These are phyloP conservation scores for Schizosaccharomyces cryophilus DNA, from an alignment of 805 yeast genomes.

Conservation along the genomic window DNA sequence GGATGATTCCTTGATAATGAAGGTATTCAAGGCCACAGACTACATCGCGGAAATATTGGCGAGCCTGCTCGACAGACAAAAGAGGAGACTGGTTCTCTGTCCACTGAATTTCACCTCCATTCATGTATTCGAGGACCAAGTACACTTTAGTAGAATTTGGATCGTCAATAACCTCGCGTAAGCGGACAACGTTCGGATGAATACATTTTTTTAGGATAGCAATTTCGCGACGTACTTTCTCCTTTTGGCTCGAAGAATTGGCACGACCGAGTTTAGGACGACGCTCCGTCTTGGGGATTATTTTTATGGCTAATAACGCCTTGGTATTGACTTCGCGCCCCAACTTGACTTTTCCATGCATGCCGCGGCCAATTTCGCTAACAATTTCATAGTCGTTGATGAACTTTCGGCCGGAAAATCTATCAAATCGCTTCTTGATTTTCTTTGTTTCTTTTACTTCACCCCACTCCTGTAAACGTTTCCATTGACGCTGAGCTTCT, in stretches of 20 bases:
- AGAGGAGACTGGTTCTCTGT: conserved; percentile 27
- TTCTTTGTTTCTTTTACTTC: conserved; percentile 60
- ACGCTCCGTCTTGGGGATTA: conserved; percentile 47
- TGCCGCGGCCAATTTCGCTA: conserved; percentile 79
- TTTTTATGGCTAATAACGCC: conserved; percentile 65
- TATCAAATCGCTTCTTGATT: conserved; percentile 69
- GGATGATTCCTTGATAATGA: conserved; percentile 75
- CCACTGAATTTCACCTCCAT: conserved; percentile 83
- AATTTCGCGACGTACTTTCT: conserved; percentile 60
- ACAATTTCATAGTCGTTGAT: conserved; percentile 77
- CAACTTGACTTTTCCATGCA: conserved; percentile 91
- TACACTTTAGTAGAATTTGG: conserved; percentile 61
- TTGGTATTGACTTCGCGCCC: conserved; percentile 25
- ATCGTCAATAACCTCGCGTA: conserved; percentile 76
- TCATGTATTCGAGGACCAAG: conserved; percentile 69
- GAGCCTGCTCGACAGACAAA: conserved; percentile 38
- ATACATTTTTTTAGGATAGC: conserved; percentile 80
- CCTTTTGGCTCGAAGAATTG: conserved; percentile 29
- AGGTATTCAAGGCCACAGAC: conserved; percentile 70
- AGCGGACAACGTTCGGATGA: conserved; percentile 77
- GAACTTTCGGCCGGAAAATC: conserved; percentile 53
- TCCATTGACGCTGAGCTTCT: conserved; percentile 1
- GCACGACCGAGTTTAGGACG: conserved; percentile 28
- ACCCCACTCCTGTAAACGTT: conserved; percentile 1
- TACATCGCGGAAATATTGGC: conserved; percentile 59